Evolutionary conservation across 176 grass and related monocot species (phyloP).

Genomic region (Avena sativa): DNA sequence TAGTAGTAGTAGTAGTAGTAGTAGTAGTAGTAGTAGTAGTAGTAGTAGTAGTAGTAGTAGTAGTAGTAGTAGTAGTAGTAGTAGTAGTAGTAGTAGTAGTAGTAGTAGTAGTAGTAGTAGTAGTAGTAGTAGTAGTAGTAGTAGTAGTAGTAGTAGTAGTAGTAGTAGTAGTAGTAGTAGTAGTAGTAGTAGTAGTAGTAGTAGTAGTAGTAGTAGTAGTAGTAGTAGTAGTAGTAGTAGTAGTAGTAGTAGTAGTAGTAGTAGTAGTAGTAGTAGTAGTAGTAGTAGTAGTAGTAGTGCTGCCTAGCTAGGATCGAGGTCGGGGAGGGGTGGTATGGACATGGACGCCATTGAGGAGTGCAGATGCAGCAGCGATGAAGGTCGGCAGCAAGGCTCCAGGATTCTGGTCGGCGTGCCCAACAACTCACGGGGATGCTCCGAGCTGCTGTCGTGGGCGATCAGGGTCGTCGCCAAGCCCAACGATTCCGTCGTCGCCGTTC

Average conservation of each 20-base stretch:
- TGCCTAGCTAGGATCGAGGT: slow-evolving; percentile 15
- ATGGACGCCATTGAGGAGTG: slow-evolving; percentile 88
- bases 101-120: not conserved
- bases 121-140: not conserved
- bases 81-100: too few species aligned
- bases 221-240: not conserved
- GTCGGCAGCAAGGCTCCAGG: slow-evolving; percentile 44
- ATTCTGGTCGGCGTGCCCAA: slow-evolving; percentile 80
- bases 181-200: not conserved
- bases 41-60: not conserved
- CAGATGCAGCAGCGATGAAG: slow-evolving; percentile 17
- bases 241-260: not conserved
- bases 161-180: not conserved
- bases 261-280: too few species aligned
- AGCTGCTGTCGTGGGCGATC: slow-evolving; percentile 92
- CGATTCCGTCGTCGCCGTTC: slow-evolving; percentile 84
- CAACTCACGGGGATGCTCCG: slow-evolving; percentile 57
- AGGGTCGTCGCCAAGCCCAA: slow-evolving; percentile 59
- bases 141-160: too few species aligned
- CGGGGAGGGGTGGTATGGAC: not conserved
- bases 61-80: not conserved
- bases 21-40: too few species aligned
- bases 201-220: too few species aligned
- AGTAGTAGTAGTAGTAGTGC: not conserved
- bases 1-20: not conserved